A percentile compares a stretch with the other conserved stretches of the same genome.
Conservation (phyloP, 306 rosid species). For the Quercus mongolica region DNA sequence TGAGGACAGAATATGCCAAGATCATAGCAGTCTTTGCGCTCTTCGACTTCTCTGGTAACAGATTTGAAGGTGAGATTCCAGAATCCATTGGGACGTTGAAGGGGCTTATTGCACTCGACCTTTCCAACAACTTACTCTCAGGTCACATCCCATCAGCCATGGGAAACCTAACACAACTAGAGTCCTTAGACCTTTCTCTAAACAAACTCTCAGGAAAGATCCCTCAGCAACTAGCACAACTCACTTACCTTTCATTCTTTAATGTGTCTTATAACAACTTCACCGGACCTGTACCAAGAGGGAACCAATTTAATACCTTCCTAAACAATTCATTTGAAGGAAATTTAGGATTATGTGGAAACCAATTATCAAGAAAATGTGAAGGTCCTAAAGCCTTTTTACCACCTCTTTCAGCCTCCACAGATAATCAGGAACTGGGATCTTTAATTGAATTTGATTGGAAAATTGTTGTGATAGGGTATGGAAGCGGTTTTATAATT, state of each 20-base stretch:
- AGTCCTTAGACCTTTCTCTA: not conserved
- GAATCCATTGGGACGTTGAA: not conserved
- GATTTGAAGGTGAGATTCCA: not conserved
- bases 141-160: not conserved
- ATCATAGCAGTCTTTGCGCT: not conserved
- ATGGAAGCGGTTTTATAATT: not conserved
- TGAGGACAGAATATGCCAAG: not conserved
- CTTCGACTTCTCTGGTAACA: not conserved
- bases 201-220: not conserved
- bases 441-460: not conserved
- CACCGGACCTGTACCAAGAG: not conserved
- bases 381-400: not conserved
- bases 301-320: constrained; percentile 5
- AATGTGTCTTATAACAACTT: not conserved
- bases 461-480: constrained; percentile 10
- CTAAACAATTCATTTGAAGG: constrained; percentile 3
- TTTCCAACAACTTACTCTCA: not conserved
- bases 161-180: not conserved
- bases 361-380: constrained; percentile 17
- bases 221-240: not conserved
- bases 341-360: constrained; percentile 11
- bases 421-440: not conserved
- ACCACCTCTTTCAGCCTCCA: not conserved
- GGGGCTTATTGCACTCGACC: not conserved
- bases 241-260: not conserved